Conservation (phyloP, 2,329 filamentous ascomycete species). For the Botrytis medusae region DNA sequence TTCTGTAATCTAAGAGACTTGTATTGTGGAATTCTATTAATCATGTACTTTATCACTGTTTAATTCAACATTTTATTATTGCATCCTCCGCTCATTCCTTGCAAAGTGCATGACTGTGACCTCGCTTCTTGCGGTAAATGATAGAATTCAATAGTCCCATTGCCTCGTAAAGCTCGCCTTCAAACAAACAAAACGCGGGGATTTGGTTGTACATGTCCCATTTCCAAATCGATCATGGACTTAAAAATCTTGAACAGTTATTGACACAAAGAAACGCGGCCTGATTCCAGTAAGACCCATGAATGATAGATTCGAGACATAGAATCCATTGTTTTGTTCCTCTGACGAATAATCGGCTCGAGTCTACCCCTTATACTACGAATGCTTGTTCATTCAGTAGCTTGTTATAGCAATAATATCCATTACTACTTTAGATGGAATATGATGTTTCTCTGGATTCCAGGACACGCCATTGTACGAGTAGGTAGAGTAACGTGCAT, state of each 20-base stretch:
- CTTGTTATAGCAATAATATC: neutral
- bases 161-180: neutral
- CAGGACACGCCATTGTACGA: neutral
- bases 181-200: neutral
- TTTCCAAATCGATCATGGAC: neutral
- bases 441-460: neutral
- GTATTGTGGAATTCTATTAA: neutral
- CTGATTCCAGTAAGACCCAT: neutral
- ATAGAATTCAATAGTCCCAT: neutral
- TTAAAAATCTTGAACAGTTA: neutral
- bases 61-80: neutral
- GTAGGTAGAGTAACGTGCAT: neutral
- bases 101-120: neutral
- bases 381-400: neutral
- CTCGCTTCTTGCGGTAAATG: neutral
- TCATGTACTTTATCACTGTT: neutral
- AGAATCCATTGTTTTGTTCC: neutral
- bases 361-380: neutral
- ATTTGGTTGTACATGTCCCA: neutral
- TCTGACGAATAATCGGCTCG: neutral
- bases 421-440: neutral
- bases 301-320: neutral
- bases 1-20: neutral
- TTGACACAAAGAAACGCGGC: neutral
- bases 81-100: neutral